Percentiles rank a stretch among this genome's conserved stretches.
Conservation (phyloP, 257 asterid species). For the Penstemon barbatus region DNA sequence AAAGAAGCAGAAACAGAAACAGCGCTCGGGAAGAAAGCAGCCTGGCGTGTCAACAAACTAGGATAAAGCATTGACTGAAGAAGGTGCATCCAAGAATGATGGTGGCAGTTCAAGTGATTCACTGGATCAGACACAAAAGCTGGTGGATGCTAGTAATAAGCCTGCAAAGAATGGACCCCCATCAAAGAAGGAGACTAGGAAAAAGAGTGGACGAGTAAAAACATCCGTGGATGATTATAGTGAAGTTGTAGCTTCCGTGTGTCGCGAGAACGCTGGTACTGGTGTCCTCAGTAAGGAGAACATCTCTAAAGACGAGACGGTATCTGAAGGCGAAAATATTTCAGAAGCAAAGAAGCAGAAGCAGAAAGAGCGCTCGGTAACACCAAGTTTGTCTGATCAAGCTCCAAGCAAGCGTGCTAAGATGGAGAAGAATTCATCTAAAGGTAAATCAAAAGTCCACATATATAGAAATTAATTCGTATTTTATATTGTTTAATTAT, state of each 20-base stretch:
- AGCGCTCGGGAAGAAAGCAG: slow-evolving; percentile 29
- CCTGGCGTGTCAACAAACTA: slow-evolving; percentile 37
- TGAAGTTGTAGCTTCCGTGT: no score
- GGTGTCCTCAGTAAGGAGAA: slow-evolving; percentile 24
- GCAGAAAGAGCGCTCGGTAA: slow-evolving; percentile 17
- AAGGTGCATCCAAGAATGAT: slow-evolving; percentile 42
- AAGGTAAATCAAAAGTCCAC: slow-evolving; percentile 28
- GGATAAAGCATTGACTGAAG: slow-evolving; percentile 40
- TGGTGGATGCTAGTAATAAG: slow-evolving; percentile 36
- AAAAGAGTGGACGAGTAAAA: slow-evolving; percentile 54
- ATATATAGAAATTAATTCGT: no score
- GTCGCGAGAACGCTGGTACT: neutral
- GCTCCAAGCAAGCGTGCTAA: slow-evolving; percentile 4
- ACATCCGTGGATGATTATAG: no score
- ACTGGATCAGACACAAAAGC: slow-evolving; percentile 35
- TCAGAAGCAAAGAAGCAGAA: slow-evolving; percentile 24
- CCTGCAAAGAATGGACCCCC: slow-evolving; percentile 37
- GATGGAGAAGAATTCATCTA: slow-evolving; percentile 7
- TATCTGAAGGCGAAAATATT: slow-evolving; percentile 11
- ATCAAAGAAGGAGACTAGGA: slow-evolving; percentile 39
- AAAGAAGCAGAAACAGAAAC: slow-evolving; percentile 18
- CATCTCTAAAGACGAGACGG: slow-evolving; percentile 48
- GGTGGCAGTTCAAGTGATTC: slow-evolving; percentile 53
- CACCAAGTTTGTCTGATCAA: slow-evolving; percentile 33
- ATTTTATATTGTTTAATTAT: no score